Percentiles rank a stretch among this genome's conserved stretches.
phyloP scores from a whole-genome alignment of 805 yeast species.

The Hanseniaspora meyeri region DNA sequence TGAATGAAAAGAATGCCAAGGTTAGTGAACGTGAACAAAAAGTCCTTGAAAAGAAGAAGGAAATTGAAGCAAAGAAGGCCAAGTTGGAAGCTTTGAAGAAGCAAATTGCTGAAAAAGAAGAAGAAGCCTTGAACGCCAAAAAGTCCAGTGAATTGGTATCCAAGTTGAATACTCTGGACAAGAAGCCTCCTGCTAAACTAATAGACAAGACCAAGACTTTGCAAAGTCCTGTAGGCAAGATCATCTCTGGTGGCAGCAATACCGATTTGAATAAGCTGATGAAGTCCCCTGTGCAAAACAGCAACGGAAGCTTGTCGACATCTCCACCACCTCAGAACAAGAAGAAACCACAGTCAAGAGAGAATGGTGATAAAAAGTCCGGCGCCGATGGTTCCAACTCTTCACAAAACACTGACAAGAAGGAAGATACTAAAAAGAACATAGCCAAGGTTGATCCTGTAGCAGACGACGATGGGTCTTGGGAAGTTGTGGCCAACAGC shows the following conservation, averaged over 20 bases:
- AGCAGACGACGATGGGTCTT: constrained; percentile 6
- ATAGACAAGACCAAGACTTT: constrained; percentile 2
- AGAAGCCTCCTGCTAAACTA: neutral
- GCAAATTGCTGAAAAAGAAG: neutral
- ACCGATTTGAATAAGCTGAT: neutral
- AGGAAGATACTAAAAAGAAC: neutral
- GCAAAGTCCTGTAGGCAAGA: neutral
- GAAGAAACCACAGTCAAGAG: neutral
- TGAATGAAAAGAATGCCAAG: constrained; percentile 18
- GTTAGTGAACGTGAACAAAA: constrained; percentile 19
- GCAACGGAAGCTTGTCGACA: neutral
- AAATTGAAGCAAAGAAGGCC: constrained; percentile 5
- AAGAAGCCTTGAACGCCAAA: neutral
- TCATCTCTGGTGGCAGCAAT: neutral
- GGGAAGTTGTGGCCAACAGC: constrained; percentile 7
- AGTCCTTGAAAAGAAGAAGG: constrained; percentile 7
- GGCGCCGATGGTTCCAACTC: neutral
- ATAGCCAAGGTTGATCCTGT: neutral
- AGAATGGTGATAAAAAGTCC: neutral
- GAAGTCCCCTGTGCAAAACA: neutral
- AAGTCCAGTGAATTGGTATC: neutral
- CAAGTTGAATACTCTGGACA: neutral
- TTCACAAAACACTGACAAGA: neutral
- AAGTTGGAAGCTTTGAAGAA: neutral
- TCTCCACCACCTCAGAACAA: neutral